Base-by-base conservation (phyloP, 202 grass and related monocot species). In the Setaria viridis region DNA sequence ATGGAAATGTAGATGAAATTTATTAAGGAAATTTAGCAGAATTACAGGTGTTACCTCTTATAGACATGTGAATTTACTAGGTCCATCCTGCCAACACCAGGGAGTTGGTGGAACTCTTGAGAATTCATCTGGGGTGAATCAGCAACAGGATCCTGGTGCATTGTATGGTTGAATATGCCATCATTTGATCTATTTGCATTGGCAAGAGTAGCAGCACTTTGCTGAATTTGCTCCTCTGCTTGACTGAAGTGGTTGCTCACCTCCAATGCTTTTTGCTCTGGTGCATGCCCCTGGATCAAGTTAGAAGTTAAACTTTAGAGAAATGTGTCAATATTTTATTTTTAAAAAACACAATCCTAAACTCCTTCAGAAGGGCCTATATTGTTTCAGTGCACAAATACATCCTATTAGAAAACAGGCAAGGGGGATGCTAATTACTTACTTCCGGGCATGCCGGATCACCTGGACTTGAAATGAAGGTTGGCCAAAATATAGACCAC, bases 401-500 rank as follows among this genome's bases (percentile, higher is more conserved):
- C 6, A 35, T 51, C 20, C 25, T 14, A 20, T n/a, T 35, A 0
- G 6, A n/a, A 19, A n/a, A 45, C 14, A 79, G 42, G 21, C 3
- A 51, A 67, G 29, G 42, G 51, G 9, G 25, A 54, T 54, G 29
- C 4, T 74, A 54, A 54, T 5, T 34, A 48, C 45, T 62, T 85
- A 94, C 88, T 71, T 87, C 83, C 19, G 88, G 85, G 70, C 86
- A 88, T 68, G 86, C 68, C 62, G 76, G 74, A 72, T 86, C 85
- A 77, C 74, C 67, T 72, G 83, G 83, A 76, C 78, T 77, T 66
- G 82, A 82, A 72, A 77, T 78, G 79, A 89, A 94, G 50, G 71
- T 77, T 54, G 84, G 80, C 88, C 88, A 91, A 74, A 94, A 94
- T 7, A 94, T 76, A 45, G 86, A 89, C 92, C 92, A 94, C 92